These are phyloP conservation scores for Ascodesmis nigricans DNA, from an alignment of 495 filamentous ascomycete genomes.

Conservation along the genomic window DNA sequence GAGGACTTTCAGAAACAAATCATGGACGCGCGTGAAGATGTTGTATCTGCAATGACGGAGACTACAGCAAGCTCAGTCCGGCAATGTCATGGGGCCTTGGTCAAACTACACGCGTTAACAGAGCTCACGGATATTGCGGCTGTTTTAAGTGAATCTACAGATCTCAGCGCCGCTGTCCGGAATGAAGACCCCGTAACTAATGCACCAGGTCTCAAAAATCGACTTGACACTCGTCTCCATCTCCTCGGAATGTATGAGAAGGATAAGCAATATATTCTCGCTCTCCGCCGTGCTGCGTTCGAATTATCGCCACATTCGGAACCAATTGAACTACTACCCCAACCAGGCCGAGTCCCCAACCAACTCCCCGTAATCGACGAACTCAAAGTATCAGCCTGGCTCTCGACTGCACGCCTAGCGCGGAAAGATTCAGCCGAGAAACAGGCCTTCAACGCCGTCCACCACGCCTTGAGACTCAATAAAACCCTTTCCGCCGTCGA, in stretches of 20 bases:
- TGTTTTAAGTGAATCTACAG: no score
- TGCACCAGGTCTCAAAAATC: no score
- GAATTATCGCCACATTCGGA: no score
- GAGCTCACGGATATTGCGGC: slow-evolving; percentile 81
- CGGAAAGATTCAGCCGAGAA: slow-evolving; percentile 62
- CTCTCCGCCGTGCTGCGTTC: slow-evolving; percentile 69
- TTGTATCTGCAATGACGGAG: slow-evolving; percentile 48
- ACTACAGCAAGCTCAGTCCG: slow-evolving; percentile 57
- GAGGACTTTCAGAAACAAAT: slow-evolving; percentile 37
- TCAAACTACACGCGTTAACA: slow-evolving; percentile 64
- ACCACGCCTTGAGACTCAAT: slow-evolving; percentile 66
- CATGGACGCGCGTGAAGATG: slow-evolving; percentile 39
- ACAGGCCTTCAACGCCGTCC: slow-evolving; percentile 77
- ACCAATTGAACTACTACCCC: no score
- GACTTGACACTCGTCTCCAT: slow-evolving; percentile 58
- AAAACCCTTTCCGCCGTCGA: slow-evolving; percentile 75
- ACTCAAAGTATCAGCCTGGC: slow-evolving; percentile 70
- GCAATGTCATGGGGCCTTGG: slow-evolving; percentile 55
- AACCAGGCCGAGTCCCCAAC: no score
- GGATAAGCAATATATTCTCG: slow-evolving; percentile 89
- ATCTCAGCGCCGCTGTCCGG: no score
- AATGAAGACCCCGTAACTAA: no score
- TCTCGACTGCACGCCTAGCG: slow-evolving; percentile 64
- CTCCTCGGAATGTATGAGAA: slow-evolving; percentile 64
- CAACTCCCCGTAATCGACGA: no score